Evolutionary conservation across 495 filamentous ascomycete species (phyloP).

Genomic region (Polyplosphaeria fusca): DNA sequence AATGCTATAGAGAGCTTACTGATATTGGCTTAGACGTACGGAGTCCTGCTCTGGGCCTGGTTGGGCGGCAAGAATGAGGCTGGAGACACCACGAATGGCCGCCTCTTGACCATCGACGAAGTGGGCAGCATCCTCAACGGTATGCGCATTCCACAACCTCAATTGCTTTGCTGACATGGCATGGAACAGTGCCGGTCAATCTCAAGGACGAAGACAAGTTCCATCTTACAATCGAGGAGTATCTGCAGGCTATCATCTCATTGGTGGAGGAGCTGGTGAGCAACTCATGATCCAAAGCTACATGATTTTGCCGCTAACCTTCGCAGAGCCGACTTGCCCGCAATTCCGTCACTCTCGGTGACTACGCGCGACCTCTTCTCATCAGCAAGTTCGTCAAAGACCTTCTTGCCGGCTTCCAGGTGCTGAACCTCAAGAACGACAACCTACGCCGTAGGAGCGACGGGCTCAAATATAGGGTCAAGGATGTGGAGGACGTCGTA

Average conservation of each 20-base stretch:
- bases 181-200: conserved; percentile 78
- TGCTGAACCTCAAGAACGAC: conserved; percentile 96
- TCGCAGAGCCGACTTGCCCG: conserved; percentile 75
- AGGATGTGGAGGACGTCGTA: conserved; percentile 97
- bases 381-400: conserved; percentile 95
- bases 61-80: conserved; percentile 58
- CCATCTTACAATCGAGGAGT: conserved; percentile 95
- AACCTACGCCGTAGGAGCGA: conserved; percentile 81
- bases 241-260: conserved; percentile 77
- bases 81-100: conserved; percentile 49
- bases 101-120: conserved; percentile 82
- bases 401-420: conserved; percentile 89
- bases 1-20: conserved; percentile 7
- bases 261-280: conserved; percentile 83
- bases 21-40: conserved; percentile 43
- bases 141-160: conserved; percentile 41
- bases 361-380: conserved; percentile 75
- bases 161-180: conserved; percentile 8
- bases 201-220: conserved; percentile 86
- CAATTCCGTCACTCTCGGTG: conserved; percentile 91
- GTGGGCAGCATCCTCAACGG: conserved; percentile 72
- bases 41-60: conserved; percentile 73
- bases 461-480: conserved; percentile 89
- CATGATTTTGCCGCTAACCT: background rate
- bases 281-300: background rate